A percentile compares a stretch with the other conserved stretches of the same genome.
Conservation (phyloP, 176 grass and related monocot genomes). For the Raddia distichophylla region DNA sequence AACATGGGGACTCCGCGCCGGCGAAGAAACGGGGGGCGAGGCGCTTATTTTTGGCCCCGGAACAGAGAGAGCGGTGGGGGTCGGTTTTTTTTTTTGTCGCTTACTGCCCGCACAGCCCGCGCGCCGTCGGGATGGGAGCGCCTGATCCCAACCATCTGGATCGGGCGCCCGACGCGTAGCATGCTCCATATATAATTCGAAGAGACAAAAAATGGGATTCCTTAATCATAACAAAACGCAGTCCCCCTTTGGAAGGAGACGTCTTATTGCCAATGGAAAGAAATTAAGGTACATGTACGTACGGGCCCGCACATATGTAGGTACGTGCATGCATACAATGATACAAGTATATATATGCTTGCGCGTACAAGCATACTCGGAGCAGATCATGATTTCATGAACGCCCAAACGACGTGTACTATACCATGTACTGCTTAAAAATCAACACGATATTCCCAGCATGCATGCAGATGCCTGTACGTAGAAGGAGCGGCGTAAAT, state of each 20-base stretch:
- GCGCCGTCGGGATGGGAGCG: no score
- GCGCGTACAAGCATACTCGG: background rate
- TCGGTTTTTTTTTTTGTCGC: no score
- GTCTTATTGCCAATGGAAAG: slow-evolving; percentile 5
- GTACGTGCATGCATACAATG: background rate
- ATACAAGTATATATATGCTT: background rate
- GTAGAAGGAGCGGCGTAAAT: background rate
- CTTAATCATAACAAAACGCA: background rate
- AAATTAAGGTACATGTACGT: background rate
- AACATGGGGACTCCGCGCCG: no score
- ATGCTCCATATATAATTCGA: background rate
- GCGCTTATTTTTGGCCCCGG: no score
- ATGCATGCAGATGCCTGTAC: background rate
- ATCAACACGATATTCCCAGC: background rate
- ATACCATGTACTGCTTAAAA: background rate
- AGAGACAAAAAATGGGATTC: background rate
- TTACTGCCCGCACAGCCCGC: no score
- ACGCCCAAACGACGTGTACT: background rate
- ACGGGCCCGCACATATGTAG: background rate
- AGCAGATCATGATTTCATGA: background rate
- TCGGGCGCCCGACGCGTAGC: no score
- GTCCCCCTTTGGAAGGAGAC: background rate
- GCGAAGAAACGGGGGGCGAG: no score
- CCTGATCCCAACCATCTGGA: no score
- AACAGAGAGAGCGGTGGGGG: no score